A percentile compares a stretch with the other conserved stretches of the same genome.
phyloP scores from a whole-genome alignment of 495 filamentous ascomycete genomes.

The Ramalina peruviana region DNA sequence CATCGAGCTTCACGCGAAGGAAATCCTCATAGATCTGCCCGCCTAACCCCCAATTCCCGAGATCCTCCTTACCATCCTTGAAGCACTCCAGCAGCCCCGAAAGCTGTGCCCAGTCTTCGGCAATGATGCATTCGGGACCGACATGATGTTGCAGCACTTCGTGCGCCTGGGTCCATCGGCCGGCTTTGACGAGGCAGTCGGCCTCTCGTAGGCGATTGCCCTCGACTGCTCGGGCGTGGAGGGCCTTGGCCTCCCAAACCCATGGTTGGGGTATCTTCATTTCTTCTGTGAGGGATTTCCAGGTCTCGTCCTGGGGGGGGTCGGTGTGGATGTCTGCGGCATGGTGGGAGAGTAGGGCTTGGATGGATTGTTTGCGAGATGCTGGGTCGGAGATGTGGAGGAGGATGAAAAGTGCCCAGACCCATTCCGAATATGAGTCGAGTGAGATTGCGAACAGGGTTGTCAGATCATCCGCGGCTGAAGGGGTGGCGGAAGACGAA shows the following conservation, averaged over 20 bases:
- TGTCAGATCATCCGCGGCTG: constrained; percentile 49
- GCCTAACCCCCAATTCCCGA: constrained; percentile 55
- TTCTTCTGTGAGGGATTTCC: constrained; percentile 41
- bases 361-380: constrained; percentile 50
- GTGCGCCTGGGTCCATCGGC: constrained; percentile 69
- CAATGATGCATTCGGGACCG: constrained; percentile 65
- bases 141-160: constrained; percentile 62
- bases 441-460: constrained; percentile 61
- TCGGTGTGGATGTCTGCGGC: constrained; percentile 37
- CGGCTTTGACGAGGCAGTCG: constrained; percentile 59
- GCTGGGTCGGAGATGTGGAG: constrained; percentile 55
- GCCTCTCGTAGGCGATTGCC: constrained; percentile 53
- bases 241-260: constrained; percentile 79
- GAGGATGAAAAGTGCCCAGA: constrained; percentile 57
- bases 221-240: constrained; percentile 56
- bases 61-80: constrained; percentile 31
- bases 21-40: constrained; percentile 77
- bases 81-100: constrained; percentile 54
- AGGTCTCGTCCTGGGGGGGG: constrained; percentile 32
- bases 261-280: constrained; percentile 57
- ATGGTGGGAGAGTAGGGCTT: constrained; percentile 37
- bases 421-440: constrained; percentile 50
- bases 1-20: constrained; percentile 37
- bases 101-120: constrained; percentile 54
- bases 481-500: constrained; percentile 23